phyloP scores from a whole-genome alignment of 495 filamentous ascomycete genomes.

The Apiosordaria backusii region DNA sequence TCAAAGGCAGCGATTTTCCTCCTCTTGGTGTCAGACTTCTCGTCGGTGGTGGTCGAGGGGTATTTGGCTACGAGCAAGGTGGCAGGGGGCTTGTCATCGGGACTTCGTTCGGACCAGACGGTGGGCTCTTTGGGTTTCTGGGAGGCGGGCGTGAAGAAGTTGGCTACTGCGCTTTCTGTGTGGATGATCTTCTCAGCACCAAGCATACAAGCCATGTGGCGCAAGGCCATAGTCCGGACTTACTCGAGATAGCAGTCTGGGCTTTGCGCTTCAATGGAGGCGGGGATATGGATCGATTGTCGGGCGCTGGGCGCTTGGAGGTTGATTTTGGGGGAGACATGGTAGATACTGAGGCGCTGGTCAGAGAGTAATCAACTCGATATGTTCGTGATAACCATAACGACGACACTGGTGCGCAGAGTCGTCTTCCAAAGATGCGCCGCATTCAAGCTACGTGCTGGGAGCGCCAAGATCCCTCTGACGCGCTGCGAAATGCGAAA shows the following conservation, averaged over 20 bases:
- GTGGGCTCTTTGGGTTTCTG: conserved; percentile 78
- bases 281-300: conserved; percentile 48
- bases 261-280: conserved; percentile 60
- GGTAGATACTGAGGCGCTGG: neutral
- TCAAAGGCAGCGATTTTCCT: conserved; percentile 85
- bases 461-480: neutral
- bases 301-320: conserved; percentile 24
- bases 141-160: conserved; percentile 85
- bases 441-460: neutral
- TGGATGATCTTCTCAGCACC: too few relatives aligned
- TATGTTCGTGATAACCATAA: neutral
- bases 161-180: conserved; percentile 64
- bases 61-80: conserved; percentile 79
- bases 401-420: neutral
- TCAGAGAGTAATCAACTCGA: neutral
- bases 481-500: conserved; percentile 19
- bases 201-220: neutral
- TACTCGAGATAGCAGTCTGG: conserved; percentile 72
- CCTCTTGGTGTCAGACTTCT: conserved; percentile 33
- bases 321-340: conserved; percentile 13
- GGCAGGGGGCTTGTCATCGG: conserved; percentile 35
- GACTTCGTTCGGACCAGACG: conserved; percentile 65
- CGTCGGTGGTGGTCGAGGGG: conserved; percentile 34
- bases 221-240: neutral
- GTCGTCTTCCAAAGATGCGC: neutral